Conservation (phyloP, 805 yeast species). For the Sugiyamaella marilandica region DNA sequence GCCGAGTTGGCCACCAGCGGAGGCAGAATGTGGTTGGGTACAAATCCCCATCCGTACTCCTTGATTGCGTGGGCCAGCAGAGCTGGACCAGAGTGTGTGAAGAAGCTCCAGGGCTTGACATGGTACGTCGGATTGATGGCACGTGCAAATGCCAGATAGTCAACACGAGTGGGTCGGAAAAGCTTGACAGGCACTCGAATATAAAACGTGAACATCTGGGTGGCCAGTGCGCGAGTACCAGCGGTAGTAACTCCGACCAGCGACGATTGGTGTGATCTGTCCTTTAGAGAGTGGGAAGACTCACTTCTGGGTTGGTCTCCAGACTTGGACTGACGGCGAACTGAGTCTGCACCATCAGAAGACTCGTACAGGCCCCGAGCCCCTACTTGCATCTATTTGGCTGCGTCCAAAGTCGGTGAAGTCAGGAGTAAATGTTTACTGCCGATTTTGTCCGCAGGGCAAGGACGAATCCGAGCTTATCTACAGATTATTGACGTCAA, state of each 20-base stretch:
- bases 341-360: neutral
- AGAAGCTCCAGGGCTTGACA: slow-evolving; percentile 36
- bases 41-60: slow-evolving; percentile 78
- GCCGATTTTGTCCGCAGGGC: neutral
- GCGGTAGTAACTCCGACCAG: slow-evolving; percentile 79
- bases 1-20: slow-evolving; percentile 85
- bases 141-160: slow-evolving; percentile 51
- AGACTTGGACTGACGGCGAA: neutral
- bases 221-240: slow-evolving; percentile 76
- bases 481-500: too few relatives aligned
- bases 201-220: slow-evolving; percentile 72
- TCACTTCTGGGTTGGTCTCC: too few relatives aligned
- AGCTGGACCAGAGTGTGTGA: slow-evolving; percentile 77
- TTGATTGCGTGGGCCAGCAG: slow-evolving; percentile 64
- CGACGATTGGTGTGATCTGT: slow-evolving; percentile 13
- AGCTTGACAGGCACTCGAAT: slow-evolving; percentile 77
- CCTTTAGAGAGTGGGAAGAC: neutral
- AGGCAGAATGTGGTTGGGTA: slow-evolving; percentile 79
- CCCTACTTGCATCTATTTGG: neutral
- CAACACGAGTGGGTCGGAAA: slow-evolving; percentile 87
- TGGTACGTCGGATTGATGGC: slow-evolving; percentile 31
- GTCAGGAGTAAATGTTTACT: neutral
- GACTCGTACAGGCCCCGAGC: neutral
- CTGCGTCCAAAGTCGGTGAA: neutral
- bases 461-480: too few relatives aligned